Base-by-base conservation (phyloP, 768 basidiomycete genomes). In the Artomyces pyxidatus region DNA sequence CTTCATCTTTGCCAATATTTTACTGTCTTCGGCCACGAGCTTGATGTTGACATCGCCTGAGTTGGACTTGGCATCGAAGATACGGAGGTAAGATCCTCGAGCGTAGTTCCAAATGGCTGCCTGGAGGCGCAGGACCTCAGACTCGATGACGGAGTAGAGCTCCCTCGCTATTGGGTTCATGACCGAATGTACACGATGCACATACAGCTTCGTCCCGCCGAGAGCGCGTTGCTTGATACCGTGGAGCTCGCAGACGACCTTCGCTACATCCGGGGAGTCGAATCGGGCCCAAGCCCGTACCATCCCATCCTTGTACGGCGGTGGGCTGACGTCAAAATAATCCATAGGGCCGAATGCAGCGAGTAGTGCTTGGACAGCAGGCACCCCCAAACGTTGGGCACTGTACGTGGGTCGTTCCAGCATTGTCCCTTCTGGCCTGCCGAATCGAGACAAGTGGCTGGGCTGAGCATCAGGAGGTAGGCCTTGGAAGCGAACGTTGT, bases 251-350 rank as follows among this genome's bases (percentile, higher is more conserved):
- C 74, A 74, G 17, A 78, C 82, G 0, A 59, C 65, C 37, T 71
- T 68, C 0, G 88, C 87, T 38, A 74, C 75, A 0, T 64, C 56
- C 0, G 78, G 65, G 6, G 74, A 70, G 0, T 71, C 60, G 61
- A 81, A 88, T 14, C 66, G 71, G 0, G 73, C 83, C 72, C 76
- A 83, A 0, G 71, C 80, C 4, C 69, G 73, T 38, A 82, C 65
- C 29, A 64, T 60, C 0, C 76, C 76, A 9, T 73, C 63, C 30
- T 53, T 69, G 56, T 77, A 80, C 0, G 81, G 80, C 2, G 80
- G 67, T 0, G 77, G 71, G 1, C 68, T 47, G 5, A 78, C 49
- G 3, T 81, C 71, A 35, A 86, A 71, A 2, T 64, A 50, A 3
- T 63, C 49, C 14, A 77, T 27, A 6, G 65, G 57, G 12, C 75